Conservation (phyloP, 345 rosid species). For the Ricinus communis region DNA sequence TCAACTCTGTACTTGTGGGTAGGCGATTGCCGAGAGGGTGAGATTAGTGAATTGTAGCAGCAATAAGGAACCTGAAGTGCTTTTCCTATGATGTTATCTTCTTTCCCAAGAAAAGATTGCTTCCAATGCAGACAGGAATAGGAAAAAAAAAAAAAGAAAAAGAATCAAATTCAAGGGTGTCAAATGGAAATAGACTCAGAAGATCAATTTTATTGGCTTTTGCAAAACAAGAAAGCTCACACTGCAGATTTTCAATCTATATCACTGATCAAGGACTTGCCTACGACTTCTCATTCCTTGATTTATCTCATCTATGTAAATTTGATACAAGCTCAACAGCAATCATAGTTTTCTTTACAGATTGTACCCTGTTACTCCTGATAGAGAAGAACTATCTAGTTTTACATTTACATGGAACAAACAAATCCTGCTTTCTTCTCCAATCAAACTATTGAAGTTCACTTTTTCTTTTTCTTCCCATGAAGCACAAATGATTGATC, state of each 20-base stretch:
- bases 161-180: too few species aligned
- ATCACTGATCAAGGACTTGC: not conserved
- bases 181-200: slow-evolving; percentile 12
- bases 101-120: too few species aligned
- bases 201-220: not conserved
- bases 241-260: slow-evolving; percentile 13
- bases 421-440: not conserved
- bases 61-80: not conserved
- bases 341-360: not conserved
- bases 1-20: slow-evolving; percentile 64
- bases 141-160: slow-evolving; percentile 1
- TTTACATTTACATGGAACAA: not conserved
- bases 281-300: not conserved
- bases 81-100: not conserved
- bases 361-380: not conserved
- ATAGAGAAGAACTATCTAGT: not conserved
- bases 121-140: slow-evolving; percentile 12
- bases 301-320: slow-evolving; percentile 14
- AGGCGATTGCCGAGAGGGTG: slow-evolving; percentile 62
- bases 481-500: not conserved
- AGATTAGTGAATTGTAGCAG: slow-evolving; percentile 50
- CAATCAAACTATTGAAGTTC: not conserved
- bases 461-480: not conserved
- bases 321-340: slow-evolving; percentile 24
- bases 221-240: slow-evolving; percentile 1